These are phyloP conservation scores for Physcomitrellopsis africana DNA, from an alignment of 225 moss, liverwort and hornwort genomes.

Conservation along the genomic window DNA sequence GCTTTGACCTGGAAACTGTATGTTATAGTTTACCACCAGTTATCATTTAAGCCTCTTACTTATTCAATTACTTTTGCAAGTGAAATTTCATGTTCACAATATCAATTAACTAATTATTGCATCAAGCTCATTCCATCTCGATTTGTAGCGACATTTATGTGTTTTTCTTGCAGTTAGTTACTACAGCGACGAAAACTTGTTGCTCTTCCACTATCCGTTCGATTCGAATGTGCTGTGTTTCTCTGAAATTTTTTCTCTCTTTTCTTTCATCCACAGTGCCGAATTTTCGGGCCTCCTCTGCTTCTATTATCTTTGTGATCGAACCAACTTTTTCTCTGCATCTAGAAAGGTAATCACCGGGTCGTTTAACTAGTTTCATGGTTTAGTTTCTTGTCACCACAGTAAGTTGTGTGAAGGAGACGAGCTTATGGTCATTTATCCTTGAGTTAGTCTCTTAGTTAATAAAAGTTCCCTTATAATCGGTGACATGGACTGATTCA, in stretches of 20 bases:
- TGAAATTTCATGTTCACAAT: no score
- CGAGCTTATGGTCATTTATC: not conserved
- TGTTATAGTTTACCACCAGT: no score
- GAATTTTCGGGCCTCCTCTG: conserved; percentile 63
- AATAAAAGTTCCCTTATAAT: not conserved
- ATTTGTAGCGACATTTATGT: no score
- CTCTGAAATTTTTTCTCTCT: not conserved
- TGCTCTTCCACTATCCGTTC: not conserved
- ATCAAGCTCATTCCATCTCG: no score
- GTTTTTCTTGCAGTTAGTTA: no score
- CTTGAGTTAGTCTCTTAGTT: not conserved
- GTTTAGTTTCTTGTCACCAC: not conserved
- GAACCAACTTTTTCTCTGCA: conserved; percentile 61
- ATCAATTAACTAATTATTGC: no score
- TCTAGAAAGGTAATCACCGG: conserved; percentile 49
- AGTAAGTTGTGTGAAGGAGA: not conserved
- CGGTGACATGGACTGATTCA: not conserved
- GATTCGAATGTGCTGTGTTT: not conserved
- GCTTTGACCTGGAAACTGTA: no score
- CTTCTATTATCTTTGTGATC: conserved; percentile 68
- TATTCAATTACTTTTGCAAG: no score
- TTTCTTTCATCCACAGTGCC: conserved; percentile 40
- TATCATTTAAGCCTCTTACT: no score
- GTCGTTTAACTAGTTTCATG: not conserved
- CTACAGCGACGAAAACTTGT: no score